Evolutionary conservation across 257 asterid genomes (phyloP).

Genomic region (Przewalskia tangutica): DNA sequence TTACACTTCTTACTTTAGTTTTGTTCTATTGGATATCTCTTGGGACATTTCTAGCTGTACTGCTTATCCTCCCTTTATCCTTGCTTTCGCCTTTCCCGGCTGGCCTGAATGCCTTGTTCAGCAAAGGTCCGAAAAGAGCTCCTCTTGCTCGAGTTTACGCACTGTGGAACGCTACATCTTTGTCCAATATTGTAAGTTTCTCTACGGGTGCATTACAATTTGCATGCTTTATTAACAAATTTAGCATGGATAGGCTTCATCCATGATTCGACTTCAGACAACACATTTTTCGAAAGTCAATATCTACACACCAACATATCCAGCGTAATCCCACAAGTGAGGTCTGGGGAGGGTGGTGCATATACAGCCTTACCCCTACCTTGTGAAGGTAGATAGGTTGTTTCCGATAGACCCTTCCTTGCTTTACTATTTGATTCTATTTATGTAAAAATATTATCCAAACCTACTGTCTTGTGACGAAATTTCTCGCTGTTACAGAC

Average conservation of each 20-base stretch:
- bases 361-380: not conserved
- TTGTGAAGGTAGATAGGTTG: not conserved
- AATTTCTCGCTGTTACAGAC: not conserved
- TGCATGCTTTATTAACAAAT: not conserved
- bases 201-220: not conserved
- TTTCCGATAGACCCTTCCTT: not conserved
- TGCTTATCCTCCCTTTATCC: slow-evolving; percentile 87
- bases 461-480: not conserved
- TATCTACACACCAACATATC: not conserved
- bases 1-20: slow-evolving; percentile 71
- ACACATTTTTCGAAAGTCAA: not conserved
- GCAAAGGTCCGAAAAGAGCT: slow-evolving; percentile 82
- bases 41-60: slow-evolving; percentile 81
- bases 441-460: not conserved
- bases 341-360: not conserved
- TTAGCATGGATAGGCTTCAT: no score
- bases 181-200: slow-evolving; percentile 67
- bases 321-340: not conserved
- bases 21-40: slow-evolving; percentile 86
- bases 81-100: slow-evolving; percentile 94
- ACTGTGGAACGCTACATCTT: slow-evolving; percentile 84
- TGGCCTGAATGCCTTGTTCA: slow-evolving; percentile 86
- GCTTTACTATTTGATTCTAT: not conserved
- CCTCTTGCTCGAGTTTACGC: slow-evolving; percentile 87
- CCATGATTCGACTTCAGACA: not conserved